phyloP scores from a whole-genome alignment of 2,329 filamentous ascomycete species.

The Cordyceps militaris region DNA sequence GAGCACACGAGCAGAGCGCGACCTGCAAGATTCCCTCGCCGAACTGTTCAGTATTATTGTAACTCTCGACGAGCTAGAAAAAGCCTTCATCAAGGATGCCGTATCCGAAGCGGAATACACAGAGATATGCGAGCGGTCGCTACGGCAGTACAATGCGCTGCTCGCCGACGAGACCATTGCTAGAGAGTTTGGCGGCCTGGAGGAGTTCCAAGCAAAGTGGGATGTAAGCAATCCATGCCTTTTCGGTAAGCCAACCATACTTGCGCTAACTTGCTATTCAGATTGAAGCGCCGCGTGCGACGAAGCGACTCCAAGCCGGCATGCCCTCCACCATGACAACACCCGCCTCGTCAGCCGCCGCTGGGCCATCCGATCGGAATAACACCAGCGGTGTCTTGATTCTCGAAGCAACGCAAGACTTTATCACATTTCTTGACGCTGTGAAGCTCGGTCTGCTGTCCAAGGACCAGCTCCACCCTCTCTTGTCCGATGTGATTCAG shows the following conservation, averaged over 20 bases:
- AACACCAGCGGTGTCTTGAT: slow-evolving; percentile 62
- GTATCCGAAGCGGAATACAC: slow-evolving; percentile 89
- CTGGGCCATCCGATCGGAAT: slow-evolving; percentile 31
- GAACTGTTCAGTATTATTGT: slow-evolving; percentile 98
- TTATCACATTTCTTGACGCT: slow-evolving; percentile 96
- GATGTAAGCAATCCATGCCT: slow-evolving; percentile 55
- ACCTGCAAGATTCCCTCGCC: slow-evolving; percentile 90
- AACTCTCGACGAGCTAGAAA: slow-evolving; percentile 90
- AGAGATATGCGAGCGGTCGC: slow-evolving; percentile 84
- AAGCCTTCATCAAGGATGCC: slow-evolving; percentile 93
- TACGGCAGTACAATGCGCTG: slow-evolving; percentile 96
- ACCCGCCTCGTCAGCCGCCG: slow-evolving; percentile 41
- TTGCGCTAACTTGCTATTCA: slow-evolving; percentile 31
- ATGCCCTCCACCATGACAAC: slow-evolving; percentile 76
- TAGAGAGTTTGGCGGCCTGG: slow-evolving; percentile 78
- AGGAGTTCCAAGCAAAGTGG: slow-evolving; percentile 88
- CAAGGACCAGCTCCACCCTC: slow-evolving; percentile 92
- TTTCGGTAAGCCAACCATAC: too few species aligned
- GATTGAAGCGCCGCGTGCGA: slow-evolving; percentile 92
- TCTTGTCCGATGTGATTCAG: slow-evolving; percentile 92
- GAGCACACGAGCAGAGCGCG: slow-evolving; percentile 77
- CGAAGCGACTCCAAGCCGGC: slow-evolving; percentile 84
- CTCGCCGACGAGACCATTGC: slow-evolving; percentile 85
- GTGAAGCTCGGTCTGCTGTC: slow-evolving; percentile 86
- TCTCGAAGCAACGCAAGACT: slow-evolving; percentile 89